These are phyloP conservation scores for Myriosclerotinia curreyana DNA, from an alignment of 2,329 filamentous ascomycete species.

Conservation along the genomic window DNA sequence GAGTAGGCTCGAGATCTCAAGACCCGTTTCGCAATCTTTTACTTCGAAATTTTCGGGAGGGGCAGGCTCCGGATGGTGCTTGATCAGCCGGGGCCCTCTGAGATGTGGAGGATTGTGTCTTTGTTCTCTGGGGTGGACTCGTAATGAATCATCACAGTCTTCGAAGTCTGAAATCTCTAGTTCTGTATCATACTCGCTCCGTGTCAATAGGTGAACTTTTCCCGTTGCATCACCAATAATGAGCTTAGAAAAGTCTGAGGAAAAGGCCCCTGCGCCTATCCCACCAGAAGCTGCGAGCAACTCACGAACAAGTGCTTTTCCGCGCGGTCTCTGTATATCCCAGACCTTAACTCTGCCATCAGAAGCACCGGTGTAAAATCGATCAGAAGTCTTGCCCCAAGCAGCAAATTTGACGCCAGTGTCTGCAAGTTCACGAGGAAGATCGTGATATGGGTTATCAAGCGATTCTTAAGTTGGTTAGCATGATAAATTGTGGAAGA, in stretches of 20 bases:
- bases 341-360: constrained; percentile 62
- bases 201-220: constrained; percentile 54
- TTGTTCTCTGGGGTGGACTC: constrained; percentile 1
- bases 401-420: constrained; percentile 62
- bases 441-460: constrained; percentile 35
- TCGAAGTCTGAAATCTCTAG: constrained; percentile 7
- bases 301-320: constrained; percentile 49
- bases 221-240: constrained; percentile 61
- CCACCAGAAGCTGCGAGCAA: constrained; percentile 55
- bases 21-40: constrained; percentile 27
- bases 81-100: constrained; percentile 46
- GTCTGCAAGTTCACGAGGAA: constrained; percentile 51
- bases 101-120: not conserved
- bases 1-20: constrained; percentile 39
- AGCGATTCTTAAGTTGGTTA: constrained; percentile 33
- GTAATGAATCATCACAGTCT: not conserved
- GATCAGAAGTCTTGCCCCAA: constrained; percentile 56
- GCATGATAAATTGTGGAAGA: not conserved
- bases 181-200: constrained; percentile 44
- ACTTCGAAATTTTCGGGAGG: constrained; percentile 39
- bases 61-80: constrained; percentile 50
- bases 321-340: constrained; percentile 50
- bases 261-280: constrained; percentile 58
- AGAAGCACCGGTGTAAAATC: constrained; percentile 62
- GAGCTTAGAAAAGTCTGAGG: constrained; percentile 53